These are phyloP conservation scores for Cylindrotheca fusiformis DNA, from an alignment of 108 stramenopile genomes.

Conservation along the genomic window DNA sequence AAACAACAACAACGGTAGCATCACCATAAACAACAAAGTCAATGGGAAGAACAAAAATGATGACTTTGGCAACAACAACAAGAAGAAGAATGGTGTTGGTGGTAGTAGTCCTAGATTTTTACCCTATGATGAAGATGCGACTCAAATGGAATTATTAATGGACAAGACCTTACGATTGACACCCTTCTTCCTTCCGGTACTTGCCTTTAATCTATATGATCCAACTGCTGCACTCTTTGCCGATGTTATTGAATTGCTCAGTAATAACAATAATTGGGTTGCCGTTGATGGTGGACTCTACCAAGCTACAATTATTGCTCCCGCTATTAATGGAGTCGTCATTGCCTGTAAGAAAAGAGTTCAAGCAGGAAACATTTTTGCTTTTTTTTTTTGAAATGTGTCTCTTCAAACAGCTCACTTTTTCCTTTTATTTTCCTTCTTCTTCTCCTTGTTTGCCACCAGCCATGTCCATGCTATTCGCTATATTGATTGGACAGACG, in stretches of 20 bases:
- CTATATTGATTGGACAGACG: conserved; percentile 31
- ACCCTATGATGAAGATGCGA: neutral
- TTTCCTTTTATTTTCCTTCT: no score
- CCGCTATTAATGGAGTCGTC: conserved; percentile 37
- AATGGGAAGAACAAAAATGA: no score
- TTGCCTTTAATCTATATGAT: conserved; percentile 6
- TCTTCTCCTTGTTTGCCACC: no score
- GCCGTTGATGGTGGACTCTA: conserved; percentile 75
- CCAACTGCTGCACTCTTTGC: conserved; percentile 5
- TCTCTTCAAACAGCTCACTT: no score
- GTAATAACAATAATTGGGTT: conserved; percentile 40
- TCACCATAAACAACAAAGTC: no score
- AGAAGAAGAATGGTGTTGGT: no score
- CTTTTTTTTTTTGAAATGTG: no score
- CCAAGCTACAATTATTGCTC: conserved; percentile 52
- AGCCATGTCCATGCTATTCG: conserved; percentile 37
- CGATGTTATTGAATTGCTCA: neutral
- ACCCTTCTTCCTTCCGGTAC: conserved; percentile 2
- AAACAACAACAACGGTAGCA: no score
- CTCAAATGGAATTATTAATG: neutral
- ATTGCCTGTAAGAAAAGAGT: conserved; percentile 9
- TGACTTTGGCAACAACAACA: no score
- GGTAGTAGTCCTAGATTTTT: no score
- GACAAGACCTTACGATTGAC: conserved; percentile 13
- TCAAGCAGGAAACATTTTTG: no score